Evolutionary conservation across 768 basidiomycete genomes (phyloP).

Genomic region (Lactarius deliciosus): DNA sequence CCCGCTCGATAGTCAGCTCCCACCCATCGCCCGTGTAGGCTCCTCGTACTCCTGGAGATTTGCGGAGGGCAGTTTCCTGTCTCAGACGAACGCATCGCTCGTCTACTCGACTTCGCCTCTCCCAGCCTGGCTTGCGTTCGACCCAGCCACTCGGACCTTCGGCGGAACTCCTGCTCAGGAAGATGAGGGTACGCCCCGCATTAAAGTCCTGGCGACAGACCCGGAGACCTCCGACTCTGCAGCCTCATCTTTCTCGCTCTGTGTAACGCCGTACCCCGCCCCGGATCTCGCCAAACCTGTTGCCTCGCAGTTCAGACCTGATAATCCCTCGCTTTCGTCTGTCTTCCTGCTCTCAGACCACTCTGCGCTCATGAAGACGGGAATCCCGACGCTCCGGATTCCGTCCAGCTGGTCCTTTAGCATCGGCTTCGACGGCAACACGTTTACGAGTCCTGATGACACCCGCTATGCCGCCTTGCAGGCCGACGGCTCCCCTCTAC

Average conservation of each 20-base stretch:
- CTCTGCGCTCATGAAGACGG: constrained; percentile 51
- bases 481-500: constrained; percentile 67
- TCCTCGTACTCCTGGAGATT: constrained; percentile 69
- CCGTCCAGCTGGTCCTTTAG: constrained; percentile 88
- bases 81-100: constrained; percentile 44
- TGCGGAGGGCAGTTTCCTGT: constrained; percentile 62
- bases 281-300: constrained; percentile 57
- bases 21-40: constrained; percentile 70
- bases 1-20: constrained; percentile 71
- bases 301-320: constrained; percentile 56
- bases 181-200: constrained; percentile 61
- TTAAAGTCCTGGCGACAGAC: constrained; percentile 66
- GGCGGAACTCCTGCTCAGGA: constrained; percentile 60
- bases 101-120: constrained; percentile 55
- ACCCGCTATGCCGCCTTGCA: constrained; percentile 65
- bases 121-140: constrained; percentile 78
- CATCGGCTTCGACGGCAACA: constrained; percentile 72
- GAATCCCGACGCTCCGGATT: constrained; percentile 62
- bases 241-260: constrained; percentile 54
- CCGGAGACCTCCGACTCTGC: constrained; percentile 44
- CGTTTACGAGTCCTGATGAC: constrained; percentile 49
- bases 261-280: constrained; percentile 52
- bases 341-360: constrained; percentile 63
- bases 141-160: constrained; percentile 58
- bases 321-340: constrained; percentile 70